Percentiles rank a stretch among this genome's conserved stretches.
Conservation (phyloP, 257 asterid species). For the Fraxinus pennsylvanica region DNA sequence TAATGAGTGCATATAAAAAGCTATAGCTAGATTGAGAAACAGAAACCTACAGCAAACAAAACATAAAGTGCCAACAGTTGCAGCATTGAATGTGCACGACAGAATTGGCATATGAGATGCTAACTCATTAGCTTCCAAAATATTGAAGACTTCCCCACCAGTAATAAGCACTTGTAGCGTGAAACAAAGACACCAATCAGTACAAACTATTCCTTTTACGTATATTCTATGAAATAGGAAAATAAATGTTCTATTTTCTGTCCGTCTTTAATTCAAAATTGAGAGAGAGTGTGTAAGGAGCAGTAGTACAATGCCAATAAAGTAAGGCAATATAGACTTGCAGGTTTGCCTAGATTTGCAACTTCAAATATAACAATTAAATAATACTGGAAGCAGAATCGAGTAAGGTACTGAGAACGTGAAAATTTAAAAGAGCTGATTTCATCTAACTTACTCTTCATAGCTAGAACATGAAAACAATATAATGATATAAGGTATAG, state of each 20-base stretch:
- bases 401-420: neutral
- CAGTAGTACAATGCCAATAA: neutral
- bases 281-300: neutral
- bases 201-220: neutral
- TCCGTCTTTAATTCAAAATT: neutral
- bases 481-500: neutral
- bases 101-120: neutral
- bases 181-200: neutral
- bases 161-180: neutral
- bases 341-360: neutral
- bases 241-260: neutral
- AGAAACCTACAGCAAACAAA: neutral
- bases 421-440: neutral
- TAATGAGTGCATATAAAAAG: constrained; percentile 1
- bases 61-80: neutral
- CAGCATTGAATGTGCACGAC: constrained; percentile 13
- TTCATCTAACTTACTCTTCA: neutral
- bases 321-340: neutral
- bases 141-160: neutral
- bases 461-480: neutral
- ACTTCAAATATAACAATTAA: neutral
- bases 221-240: neutral
- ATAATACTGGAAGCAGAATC: neutral
- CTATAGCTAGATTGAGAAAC: neutral
- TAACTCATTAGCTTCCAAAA: neutral